These are phyloP conservation scores for Pinus tabuliformis DNA, from an alignment of 75 land plant genomes.

Conservation along the genomic window DNA sequence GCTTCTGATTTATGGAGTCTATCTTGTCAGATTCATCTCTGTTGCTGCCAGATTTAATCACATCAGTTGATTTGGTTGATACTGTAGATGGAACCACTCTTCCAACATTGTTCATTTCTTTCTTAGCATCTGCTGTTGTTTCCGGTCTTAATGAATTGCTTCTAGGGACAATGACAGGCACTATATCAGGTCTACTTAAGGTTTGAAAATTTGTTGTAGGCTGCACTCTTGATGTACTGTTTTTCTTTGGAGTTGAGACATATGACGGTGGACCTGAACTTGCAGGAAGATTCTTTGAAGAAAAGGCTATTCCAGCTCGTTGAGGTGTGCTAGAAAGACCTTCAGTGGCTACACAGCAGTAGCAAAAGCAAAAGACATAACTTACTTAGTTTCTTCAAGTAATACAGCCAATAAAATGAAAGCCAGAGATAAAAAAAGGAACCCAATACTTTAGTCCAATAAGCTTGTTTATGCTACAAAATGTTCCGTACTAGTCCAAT, in stretches of 20 bases:
- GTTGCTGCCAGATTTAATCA: slow-evolving; percentile 16
- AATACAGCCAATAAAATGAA: neutral
- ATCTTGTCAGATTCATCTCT: slow-evolving; percentile 20
- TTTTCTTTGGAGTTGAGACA: slow-evolving; percentile 26
- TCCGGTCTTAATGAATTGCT: slow-evolving; percentile 18
- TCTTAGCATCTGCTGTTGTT: slow-evolving; percentile 11
- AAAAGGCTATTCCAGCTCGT: slow-evolving; percentile 19
- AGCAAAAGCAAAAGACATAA: neutral
- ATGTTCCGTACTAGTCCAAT: neutral
- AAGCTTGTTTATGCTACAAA: neutral
- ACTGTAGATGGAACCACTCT: slow-evolving; percentile 6
- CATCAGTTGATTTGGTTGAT: slow-evolving; percentile 27
- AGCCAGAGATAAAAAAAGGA: neutral
- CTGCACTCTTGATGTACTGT: slow-evolving; percentile 1
- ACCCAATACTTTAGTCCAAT: neutral
- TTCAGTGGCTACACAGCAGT: slow-evolving; percentile 39
- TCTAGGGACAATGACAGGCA: slow-evolving; percentile 22
- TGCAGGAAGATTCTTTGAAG: slow-evolving; percentile 20
- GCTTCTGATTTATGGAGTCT: neutral
- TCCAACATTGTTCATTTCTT: slow-evolving; percentile 22
- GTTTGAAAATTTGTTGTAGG: neutral
- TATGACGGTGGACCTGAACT: slow-evolving; percentile 28
- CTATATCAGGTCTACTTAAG: slow-evolving; percentile 7
- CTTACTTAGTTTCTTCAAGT: neutral
- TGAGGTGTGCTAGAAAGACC: slow-evolving; percentile 52